A percentile compares a stretch with the other conserved stretches of the same genome.
These are phyloP conservation scores for Leptographium procerum DNA, from an alignment of 2,329 filamentous ascomycete species.

Conservation along the genomic window DNA sequence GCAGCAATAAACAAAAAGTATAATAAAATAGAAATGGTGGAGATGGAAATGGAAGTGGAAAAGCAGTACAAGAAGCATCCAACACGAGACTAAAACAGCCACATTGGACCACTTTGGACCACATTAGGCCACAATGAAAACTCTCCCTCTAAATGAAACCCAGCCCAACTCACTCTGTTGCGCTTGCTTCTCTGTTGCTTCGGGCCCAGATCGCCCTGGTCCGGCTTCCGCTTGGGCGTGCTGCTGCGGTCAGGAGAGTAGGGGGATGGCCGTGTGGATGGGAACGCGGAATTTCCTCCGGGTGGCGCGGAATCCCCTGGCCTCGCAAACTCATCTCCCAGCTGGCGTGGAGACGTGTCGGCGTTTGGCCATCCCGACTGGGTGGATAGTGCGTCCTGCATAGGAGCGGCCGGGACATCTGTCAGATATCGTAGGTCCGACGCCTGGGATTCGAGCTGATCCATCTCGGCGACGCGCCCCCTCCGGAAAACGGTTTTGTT, in stretches of 20 bases:
- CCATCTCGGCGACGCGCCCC: slow-evolving; percentile 31
- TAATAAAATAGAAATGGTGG: too few species aligned
- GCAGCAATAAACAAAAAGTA: not conserved
- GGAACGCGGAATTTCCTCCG: slow-evolving; percentile 40
- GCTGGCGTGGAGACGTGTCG: slow-evolving; percentile 6
- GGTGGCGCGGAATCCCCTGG: slow-evolving; percentile 20
- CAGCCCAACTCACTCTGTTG: slow-evolving; percentile 36
- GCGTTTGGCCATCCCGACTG: not conserved
- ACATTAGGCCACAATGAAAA: too few species aligned
- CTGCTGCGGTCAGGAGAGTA: slow-evolving; percentile 6
- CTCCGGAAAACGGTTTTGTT: not conserved
- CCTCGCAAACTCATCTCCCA: slow-evolving; percentile 10
- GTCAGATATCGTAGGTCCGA: slow-evolving; percentile 41
- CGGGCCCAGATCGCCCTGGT: slow-evolving; percentile 27
- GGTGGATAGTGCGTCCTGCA: slow-evolving; percentile 12
- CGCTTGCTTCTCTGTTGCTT: slow-evolving; percentile 50
- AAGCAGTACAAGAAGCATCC: too few species aligned
- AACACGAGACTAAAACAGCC: too few species aligned
- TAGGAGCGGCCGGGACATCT: slow-evolving; percentile 23
- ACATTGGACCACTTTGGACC: too few species aligned
- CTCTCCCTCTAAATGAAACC: too few species aligned
- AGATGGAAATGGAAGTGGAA: too few species aligned
- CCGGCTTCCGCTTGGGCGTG: slow-evolving; percentile 23
- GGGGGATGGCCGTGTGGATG: not conserved
- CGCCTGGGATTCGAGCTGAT: slow-evolving; percentile 42